Evolutionary conservation across 345 rosid genomes (phyloP).

Genomic region (Populus nigra): DNA sequence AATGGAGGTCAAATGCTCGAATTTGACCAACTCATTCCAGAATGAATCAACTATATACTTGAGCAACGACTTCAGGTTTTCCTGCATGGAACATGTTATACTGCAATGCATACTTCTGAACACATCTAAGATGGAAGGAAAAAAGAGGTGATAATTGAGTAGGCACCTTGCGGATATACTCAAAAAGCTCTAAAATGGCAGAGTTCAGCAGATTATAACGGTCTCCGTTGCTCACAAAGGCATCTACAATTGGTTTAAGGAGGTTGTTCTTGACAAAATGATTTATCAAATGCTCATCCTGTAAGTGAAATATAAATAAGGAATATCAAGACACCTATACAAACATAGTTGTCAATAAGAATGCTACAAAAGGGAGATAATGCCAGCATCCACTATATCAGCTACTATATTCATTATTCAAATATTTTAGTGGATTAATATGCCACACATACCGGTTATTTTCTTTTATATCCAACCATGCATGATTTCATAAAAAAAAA

Average conservation of each 20-base stretch:
- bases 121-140: slow-evolving; percentile 16
- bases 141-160: neutral
- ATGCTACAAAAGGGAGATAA: neutral
- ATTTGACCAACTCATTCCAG: slow-evolving; percentile 69
- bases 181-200: slow-evolving; percentile 86
- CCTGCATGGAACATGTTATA: slow-evolving; percentile 48
- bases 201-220: slow-evolving; percentile 93
- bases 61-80: slow-evolving; percentile 69
- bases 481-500: too few relatives aligned
- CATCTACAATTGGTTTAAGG: slow-evolving; percentile 82
- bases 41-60: slow-evolving; percentile 76
- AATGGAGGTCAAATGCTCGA: slow-evolving; percentile 55
- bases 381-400: neutral
- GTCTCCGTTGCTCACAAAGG: slow-evolving; percentile 78
- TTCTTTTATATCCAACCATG: too few relatives aligned
- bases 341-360: neutral
- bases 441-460: too few relatives aligned
- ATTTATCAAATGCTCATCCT: slow-evolving; percentile 84
- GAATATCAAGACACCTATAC: slow-evolving; percentile 1
- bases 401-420: too few relatives aligned
- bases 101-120: slow-evolving; percentile 16
- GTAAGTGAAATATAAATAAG: slow-evolving; percentile 22
- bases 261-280: slow-evolving; percentile 81
- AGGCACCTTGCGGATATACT: slow-evolving; percentile 82
- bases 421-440: too few relatives aligned